Evolutionary conservation across 2,329 filamentous ascomycete species (phyloP).

Genomic region (Neofusicoccum ribis): DNA sequence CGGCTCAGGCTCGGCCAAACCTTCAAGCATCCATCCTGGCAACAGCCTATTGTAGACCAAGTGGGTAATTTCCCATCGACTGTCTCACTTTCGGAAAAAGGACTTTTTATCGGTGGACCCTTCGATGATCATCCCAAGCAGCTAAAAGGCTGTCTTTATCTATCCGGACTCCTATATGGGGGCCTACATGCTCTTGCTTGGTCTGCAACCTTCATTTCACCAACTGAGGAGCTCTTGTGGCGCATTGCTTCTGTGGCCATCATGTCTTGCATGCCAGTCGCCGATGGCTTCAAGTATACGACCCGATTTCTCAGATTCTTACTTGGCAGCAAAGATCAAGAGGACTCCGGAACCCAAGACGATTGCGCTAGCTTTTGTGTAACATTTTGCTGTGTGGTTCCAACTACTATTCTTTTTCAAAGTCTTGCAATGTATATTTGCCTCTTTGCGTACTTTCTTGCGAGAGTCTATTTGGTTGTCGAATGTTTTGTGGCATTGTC

Average conservation of each 20-base stretch:
- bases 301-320: neutral
- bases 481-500: constrained; percentile 23
- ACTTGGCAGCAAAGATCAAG: no score
- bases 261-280: neutral
- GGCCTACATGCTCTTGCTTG: constrained; percentile 27
- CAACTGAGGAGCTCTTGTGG: constrained; percentile 22
- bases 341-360: no score
- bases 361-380: no score
- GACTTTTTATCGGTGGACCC: no score
- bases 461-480: constrained; percentile 22
- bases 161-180: constrained; percentile 22
- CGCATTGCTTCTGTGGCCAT: neutral
- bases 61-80: neutral
- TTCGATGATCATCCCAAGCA: no score
- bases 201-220: constrained; percentile 25
- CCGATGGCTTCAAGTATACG: neutral
- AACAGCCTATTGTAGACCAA: neutral
- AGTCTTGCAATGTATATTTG: neutral
- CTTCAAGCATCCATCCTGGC: neutral
- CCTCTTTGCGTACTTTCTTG: constrained; percentile 11
- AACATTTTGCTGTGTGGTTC: no score
- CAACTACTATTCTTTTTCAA: neutral
- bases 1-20: no score
- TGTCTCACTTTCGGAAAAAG: neutral
- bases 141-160: neutral